Base-by-base conservation (phyloP, 2,329 filamentous ascomycete species). In the Metarhizium sp. region DNA sequence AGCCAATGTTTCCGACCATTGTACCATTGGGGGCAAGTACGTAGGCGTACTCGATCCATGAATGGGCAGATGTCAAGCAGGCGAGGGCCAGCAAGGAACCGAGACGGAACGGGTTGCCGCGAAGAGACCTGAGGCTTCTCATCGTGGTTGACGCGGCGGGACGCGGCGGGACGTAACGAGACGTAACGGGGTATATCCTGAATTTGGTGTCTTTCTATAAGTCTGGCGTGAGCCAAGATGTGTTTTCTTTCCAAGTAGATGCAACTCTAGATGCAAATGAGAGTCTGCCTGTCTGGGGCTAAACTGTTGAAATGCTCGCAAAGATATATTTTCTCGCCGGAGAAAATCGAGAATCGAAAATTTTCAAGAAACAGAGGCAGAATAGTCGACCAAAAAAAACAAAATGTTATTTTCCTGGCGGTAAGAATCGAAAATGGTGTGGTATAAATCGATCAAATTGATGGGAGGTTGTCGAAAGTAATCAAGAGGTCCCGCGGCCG, bases 41-140 rank as follows among this genome's bases (percentile, higher is more conserved):
- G 59, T 77, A 81, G 51, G 92, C 76, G 63, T 86, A 77, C 71
- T 96, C 91, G 50, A 92, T 79, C 92, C 92, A 96, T 18, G 84
- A 87, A 71, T 96, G 92, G 40, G 82, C 85, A 30, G 61, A 61
- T 38, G 64, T 69, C 6, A 62, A 53, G 40, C 57, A 57, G 10
- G 59, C 60, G 50, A 74, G 59, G 43, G 72, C 65, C 30, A 75
- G 57, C 4, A 62, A 53, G 43, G 62, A 57, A 18, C 58, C 59
- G 40, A 69, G 56, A 8, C 52, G 54, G 34, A 20, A 36, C 30
- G 48, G 20, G 36, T 50, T 58, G 40, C 11, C 47, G 18, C 32
- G 40, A 32, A 25, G 52, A 20, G 30, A 18, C 20, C 42, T 30
- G 13, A 11, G 42, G 32, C 45, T 49, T 8, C 13, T 25, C 53